Evolutionary conservation across 176 grass and related monocot species (phyloP).

Genomic region (Avena eriantha): DNA sequence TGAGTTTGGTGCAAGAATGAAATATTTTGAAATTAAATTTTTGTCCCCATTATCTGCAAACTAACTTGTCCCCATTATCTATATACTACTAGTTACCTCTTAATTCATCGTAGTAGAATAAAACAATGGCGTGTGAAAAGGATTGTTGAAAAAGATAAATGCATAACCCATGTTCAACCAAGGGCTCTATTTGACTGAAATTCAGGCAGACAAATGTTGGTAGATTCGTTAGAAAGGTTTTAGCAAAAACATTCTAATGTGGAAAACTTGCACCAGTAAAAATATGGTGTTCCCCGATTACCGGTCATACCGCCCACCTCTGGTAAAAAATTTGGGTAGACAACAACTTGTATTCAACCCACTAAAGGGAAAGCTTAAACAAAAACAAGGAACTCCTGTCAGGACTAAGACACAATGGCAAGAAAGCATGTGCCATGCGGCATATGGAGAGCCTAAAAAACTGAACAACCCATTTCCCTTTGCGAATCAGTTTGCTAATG

Average conservation of each 20-base stretch:
- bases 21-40: background rate
- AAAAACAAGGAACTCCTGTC: too few species aligned
- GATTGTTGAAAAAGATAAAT: background rate
- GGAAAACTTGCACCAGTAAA: too few species aligned
- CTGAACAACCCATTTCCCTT: background rate
- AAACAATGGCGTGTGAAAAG: background rate
- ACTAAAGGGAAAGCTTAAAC: background rate
- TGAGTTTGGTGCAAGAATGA: too few species aligned
- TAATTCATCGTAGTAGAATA: background rate
- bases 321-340: background rate
- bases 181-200: background rate
- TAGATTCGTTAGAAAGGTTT: too few species aligned
- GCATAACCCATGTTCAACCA: background rate
- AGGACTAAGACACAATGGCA: background rate
- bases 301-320: background rate
- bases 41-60: too few species aligned
- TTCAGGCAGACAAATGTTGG: too few species aligned
- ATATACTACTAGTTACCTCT: background rate
- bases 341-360: background rate
- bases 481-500: background rate
- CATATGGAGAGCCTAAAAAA: background rate
- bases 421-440: background rate
- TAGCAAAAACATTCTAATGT: too few species aligned
- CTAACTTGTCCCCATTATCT: background rate
- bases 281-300: background rate